Base-by-base conservation (phyloP, 2,329 filamentous ascomycete species). In the Chalara sp. region DNA sequence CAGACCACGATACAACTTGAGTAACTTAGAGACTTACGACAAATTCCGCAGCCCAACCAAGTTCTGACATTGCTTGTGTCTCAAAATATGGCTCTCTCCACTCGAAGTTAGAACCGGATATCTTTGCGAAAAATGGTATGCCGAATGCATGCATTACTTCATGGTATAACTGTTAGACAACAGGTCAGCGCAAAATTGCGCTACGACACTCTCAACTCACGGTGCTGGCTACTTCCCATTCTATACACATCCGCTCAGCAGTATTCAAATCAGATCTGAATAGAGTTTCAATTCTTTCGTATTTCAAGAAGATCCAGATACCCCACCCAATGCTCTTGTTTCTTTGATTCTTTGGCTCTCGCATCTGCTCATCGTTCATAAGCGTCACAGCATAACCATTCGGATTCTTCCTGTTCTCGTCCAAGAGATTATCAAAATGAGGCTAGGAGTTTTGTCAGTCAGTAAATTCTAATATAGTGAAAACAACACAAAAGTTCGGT, bases 21-120 rank as follows among this genome's bases (percentile, higher is more conserved):
- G 8, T 37, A 5, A 35, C 8, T 0, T 6, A 33, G 29, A 40
- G 31, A 49, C 52, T 45, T 43, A 60, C 59, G 13, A 44, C 46
- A 21, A 48, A 32, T 13, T 61, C 58, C 31, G 54, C 57, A 11
- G 49, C 53, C 35, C 31, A 54, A 3, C 59, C 58, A 11, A 53
- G 7, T 35, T 61, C 58, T 3, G 52, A 31, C 30, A 58, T 13
- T 3, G 57, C 11, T 8, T 59, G 50, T 2, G 40, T 6, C 40
- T 55, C 49, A 10, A 57, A 58, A 40, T 55, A 61, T 0, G 39
- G 47, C 21, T 57, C 53, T n/a, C 11, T 12, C 6, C 6, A 4
- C 2, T 33, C 21, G 21, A 21, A 21, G 21, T 21, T 21, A 21
- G 21, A 21, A 21, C 21, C n/a, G 11, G 31, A 32, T 35, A 30